A percentile compares a stretch with the other conserved stretches of the same genome.
These are phyloP conservation scores for Pythium biforme DNA, from an alignment of 352 stramenopile species.

Conservation along the genomic window DNA sequence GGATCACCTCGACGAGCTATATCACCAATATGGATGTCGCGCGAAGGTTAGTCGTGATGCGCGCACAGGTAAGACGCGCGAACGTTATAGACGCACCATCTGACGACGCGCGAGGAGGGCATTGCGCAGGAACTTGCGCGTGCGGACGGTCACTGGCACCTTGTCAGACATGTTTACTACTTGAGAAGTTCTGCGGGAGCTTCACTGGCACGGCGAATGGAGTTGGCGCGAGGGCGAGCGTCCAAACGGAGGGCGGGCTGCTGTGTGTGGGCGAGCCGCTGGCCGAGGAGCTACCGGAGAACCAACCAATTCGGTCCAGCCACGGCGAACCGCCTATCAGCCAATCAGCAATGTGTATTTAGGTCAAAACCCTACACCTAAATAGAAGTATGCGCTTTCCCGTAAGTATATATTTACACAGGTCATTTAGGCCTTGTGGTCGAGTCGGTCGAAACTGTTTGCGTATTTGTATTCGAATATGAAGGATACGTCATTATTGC, in stretches of 20 bases:
- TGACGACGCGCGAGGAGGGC: constrained; percentile 96
- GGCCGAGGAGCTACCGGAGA: constrained; percentile 40
- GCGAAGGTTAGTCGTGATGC: not conserved
- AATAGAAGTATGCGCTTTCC: constrained; percentile 14
- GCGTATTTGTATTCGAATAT: not conserved
- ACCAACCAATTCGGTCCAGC: constrained; percentile 72
- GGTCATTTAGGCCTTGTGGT: not conserved
- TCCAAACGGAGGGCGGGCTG: not conserved
- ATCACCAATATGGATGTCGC: not conserved
- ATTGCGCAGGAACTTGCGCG: constrained; percentile 99
- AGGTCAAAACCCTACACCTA: constrained; percentile 15
- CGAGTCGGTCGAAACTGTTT: not conserved
- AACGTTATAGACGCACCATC: constrained; percentile 83
- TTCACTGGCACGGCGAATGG: constrained; percentile 38
- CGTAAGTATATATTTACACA: constrained; percentile 12
- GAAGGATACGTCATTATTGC: not conserved
- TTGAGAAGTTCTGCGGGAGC: constrained; percentile 71
- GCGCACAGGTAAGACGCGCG: not conserved
- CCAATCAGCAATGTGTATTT: constrained; percentile 36
- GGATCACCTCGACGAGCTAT: constrained; percentile 97
- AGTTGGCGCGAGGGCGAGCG: constrained; percentile 7
- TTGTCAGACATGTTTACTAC: constrained; percentile 91
- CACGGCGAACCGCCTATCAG: constrained; percentile 28
- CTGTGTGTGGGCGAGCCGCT: constrained; percentile 3
- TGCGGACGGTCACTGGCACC: constrained; percentile 96